Base-by-base conservation (phyloP, 2,329 filamentous ascomycete genomes). In the Phialemonium atrogriseum region DNA sequence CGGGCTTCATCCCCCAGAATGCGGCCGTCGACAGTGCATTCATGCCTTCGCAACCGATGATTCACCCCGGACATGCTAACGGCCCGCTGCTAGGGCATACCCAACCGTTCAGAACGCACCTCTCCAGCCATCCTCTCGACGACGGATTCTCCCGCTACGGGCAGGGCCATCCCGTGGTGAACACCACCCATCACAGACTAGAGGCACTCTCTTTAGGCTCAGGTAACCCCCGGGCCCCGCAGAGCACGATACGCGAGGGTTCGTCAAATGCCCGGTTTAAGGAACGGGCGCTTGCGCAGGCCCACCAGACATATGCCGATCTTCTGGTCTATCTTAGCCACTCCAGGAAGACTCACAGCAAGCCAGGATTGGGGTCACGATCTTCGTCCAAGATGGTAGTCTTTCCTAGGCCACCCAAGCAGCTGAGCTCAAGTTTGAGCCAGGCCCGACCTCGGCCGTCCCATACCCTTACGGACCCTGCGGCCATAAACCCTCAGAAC, bases 281-380 rank as follows among this genome's bases (percentile, higher is more conserved):
- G 41, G 81, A 86, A 41, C 80, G 75, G 40, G 73, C 74, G 3
- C 58, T 87, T 15, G 63, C 70, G 10, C 78, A 77, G 58, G 83
- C 82, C n/a, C 79, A 87, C 50, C 68, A 68, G 42, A 71, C 79
- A 19, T 88, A 88, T 53, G 64, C 82, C 28, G 78, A 85, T 40
- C 66, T 89, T 7, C 59, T 88, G 4, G 59, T 74, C 8, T 75
- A 73, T 41, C 62, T 84, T 6, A 75, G 82, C 38, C 68, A 73
- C 32, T 64, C 62, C 13, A 77, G 73, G 35, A 77, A 66, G 45
- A 53, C 60, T 2, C 57, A 58, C 8, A 49, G 51, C 12, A 62
- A 60, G 38, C 49, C 50, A 13, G 51, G 54, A 15, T 52, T 58
- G 24, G 51, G 53, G 5, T 49, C 59, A 7, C 56, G 56, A 30